These are phyloP conservation scores for Pseudogymnoascus sp. DNA, from an alignment of 2,329 filamentous ascomycete genomes.

Conservation along the genomic window DNA sequence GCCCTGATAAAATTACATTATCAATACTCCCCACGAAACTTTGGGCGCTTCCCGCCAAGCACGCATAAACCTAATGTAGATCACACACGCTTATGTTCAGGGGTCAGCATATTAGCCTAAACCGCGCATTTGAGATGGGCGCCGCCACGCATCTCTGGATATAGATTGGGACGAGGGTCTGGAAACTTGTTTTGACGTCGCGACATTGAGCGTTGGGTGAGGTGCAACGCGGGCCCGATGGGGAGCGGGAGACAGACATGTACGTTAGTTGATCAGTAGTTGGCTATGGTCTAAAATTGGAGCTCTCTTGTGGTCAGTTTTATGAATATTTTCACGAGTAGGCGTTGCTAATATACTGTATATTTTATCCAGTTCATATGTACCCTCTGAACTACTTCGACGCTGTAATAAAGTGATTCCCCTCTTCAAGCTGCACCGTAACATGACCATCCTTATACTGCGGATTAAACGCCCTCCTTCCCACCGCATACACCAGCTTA, in stretches of 20 bases:
- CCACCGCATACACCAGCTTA: not conserved
- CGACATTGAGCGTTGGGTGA: not conserved
- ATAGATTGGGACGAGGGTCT: not conserved
- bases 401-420: not conserved
- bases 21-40: not conserved
- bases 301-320: not conserved
- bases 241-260: not conserved
- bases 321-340: not conserved
- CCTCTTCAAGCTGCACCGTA: not conserved
- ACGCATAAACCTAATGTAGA: not conserved
- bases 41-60: not conserved
- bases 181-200: slow-evolving; percentile 4
- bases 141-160: not conserved
- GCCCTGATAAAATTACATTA: not conserved
- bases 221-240: not conserved
- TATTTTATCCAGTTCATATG: not conserved
- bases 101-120: not conserved
- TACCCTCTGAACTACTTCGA: not conserved
- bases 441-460: slow-evolving; percentile 17
- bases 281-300: not conserved
- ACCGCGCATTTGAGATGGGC: not conserved
- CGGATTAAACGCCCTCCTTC: not conserved
- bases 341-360: not conserved
- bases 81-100: not conserved
- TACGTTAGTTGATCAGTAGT: not conserved